Evolutionary conservation across 2,329 filamentous ascomycete species (phyloP).

Genomic region (Cercospora sesami): DNA sequence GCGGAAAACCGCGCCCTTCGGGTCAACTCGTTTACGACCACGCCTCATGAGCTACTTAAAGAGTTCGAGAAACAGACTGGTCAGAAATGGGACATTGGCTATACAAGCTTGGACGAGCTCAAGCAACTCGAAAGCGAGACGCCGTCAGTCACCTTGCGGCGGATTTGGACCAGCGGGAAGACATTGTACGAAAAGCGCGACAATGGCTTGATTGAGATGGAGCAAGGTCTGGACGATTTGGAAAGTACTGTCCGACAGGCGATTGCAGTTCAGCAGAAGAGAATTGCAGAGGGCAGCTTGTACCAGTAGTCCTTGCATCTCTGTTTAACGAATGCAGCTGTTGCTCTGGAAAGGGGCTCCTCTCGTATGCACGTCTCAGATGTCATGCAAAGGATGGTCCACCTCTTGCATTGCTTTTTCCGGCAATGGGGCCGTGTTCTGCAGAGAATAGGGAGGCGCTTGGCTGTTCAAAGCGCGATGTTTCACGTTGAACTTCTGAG

Average conservation of each 20-base stretch:
- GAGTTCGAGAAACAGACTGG: conserved; percentile 68
- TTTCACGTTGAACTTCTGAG: neutral
- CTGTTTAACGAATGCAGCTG: neutral
- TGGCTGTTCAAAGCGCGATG: neutral
- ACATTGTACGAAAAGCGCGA: conserved; percentile 70
- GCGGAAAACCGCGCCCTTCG: conserved; percentile 60
- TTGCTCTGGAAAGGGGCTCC: neutral
- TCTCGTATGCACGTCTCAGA: neutral
- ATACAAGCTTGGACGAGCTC: conserved; percentile 57
- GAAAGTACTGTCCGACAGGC: conserved; percentile 47
- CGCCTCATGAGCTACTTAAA: conserved; percentile 61
- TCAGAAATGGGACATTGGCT: conserved; percentile 55
- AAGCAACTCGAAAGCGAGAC: conserved; percentile 59
- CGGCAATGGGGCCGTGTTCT: neutral
- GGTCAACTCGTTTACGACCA: conserved; percentile 71
- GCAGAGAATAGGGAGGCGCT: neutral
- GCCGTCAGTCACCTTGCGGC: conserved; percentile 59
- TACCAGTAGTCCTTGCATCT: neutral
- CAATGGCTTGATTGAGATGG: conserved; percentile 58
- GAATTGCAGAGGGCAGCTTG: conserved; percentile 11
- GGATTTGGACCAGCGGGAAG: conserved; percentile 72
- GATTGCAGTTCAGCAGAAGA: conserved; percentile 30
- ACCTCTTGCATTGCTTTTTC: neutral
- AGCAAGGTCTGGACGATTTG: conserved; percentile 54
- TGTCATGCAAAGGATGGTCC: neutral